phyloP scores from a whole-genome alignment of 2,329 filamentous ascomycete genomes.

The Diaporthe ilicicola region DNA sequence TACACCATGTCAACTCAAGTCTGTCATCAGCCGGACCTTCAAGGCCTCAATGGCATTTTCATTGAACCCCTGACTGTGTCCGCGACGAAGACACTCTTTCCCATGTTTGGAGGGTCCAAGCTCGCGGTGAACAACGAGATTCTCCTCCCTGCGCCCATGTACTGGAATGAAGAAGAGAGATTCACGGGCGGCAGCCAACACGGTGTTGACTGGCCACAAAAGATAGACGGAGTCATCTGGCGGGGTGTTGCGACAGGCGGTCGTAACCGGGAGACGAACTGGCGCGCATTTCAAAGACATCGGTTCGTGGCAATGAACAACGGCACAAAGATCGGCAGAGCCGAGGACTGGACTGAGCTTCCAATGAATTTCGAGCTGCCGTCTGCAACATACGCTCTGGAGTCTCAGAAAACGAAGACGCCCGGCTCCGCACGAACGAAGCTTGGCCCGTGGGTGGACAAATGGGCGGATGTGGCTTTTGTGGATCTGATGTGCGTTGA shows the following conservation, averaged over 20 bases:
- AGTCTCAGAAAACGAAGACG: conserved; percentile 50
- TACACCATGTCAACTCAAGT: conserved; percentile 68
- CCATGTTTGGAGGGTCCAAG: conserved; percentile 75
- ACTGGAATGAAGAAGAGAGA: conserved; percentile 69
- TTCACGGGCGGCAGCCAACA: conserved; percentile 66
- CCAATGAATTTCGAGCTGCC: conserved; percentile 65
- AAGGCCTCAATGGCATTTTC: conserved; percentile 70
- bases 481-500: conserved; percentile 62
- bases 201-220: conserved; percentile 66
- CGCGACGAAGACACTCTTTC: conserved; percentile 66
- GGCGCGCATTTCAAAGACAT: conserved; percentile 78
- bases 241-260: conserved; percentile 74
- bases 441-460: conserved; percentile 59
- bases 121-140: conserved; percentile 76
- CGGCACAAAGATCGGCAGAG: conserved; percentile 61
- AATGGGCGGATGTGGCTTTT: conserved; percentile 61
- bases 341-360: conserved; percentile 52
- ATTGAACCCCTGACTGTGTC: conserved; percentile 66
- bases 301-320: conserved; percentile 80
- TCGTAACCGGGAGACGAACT: conserved; percentile 66
- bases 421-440: conserved; percentile 30
- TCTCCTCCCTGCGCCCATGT: conserved; percentile 74
- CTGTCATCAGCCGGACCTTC: conserved; percentile 72
- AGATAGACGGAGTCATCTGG: conserved; percentile 65
- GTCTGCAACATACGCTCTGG: conserved; percentile 53